Conservation (phyloP, 805 yeast species). For the Zygotorulaspora danielsina region DNA sequence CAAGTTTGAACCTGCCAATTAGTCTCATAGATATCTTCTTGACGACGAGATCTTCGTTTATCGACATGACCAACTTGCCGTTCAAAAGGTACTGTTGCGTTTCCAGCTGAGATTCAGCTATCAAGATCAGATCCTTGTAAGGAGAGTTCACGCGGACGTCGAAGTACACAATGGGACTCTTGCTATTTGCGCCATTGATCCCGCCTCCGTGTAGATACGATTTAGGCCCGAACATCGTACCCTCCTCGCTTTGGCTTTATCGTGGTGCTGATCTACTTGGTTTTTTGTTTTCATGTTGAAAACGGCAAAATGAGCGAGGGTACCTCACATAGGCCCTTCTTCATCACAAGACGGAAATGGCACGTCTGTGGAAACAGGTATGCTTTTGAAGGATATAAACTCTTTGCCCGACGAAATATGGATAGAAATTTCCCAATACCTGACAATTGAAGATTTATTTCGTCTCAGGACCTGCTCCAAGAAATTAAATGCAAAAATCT, state of each 20-base stretch:
- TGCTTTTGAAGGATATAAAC: neutral
- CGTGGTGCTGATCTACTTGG: neutral
- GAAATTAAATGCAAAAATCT: constrained; percentile 9
- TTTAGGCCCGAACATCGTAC: constrained; percentile 8
- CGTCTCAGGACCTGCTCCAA: constrained; percentile 13
- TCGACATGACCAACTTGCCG: constrained; percentile 70
- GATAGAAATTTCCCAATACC: constrained; percentile 14
- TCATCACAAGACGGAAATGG: neutral
- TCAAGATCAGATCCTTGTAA: constrained; percentile 58
- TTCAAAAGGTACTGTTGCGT: constrained; percentile 69
- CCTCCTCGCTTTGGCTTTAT: neutral
- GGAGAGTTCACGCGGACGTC: constrained; percentile 37
- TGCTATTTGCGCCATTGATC: constrained; percentile 1
- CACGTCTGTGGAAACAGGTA: neutral
- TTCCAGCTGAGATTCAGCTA: constrained; percentile 71
- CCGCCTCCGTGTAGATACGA: constrained; percentile 4
- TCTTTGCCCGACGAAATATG: constrained; percentile 20
- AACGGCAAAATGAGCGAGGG: neutral
- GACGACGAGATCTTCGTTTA: constrained; percentile 62
- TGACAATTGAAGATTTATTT: constrained; percentile 14
- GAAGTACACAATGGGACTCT: constrained; percentile 24
- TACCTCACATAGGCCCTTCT: neutral
- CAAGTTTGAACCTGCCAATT: constrained; percentile 60
- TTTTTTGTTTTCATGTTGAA: neutral
- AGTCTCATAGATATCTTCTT: constrained; percentile 58